phyloP scores from a whole-genome alignment of 805 yeast genomes.

The Jamesozyma lodderae region DNA sequence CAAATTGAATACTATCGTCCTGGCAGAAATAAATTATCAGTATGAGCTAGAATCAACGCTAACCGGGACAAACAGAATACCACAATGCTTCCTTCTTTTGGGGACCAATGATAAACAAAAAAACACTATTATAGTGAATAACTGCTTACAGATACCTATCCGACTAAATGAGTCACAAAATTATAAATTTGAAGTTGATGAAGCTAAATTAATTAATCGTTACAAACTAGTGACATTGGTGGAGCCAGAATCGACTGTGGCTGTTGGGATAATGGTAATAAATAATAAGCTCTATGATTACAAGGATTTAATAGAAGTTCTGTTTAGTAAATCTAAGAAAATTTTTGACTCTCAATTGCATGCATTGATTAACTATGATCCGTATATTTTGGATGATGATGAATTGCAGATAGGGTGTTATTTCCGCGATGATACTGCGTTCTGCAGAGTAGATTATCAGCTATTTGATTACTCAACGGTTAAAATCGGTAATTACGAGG shows the following conservation, averaged over 20 bases:
- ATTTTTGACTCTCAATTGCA: background rate
- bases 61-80: background rate
- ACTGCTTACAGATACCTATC: conserved; percentile 2
- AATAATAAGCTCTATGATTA: conserved; percentile 9
- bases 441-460: background rate
- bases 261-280: conserved; percentile 6
- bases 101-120: conserved; percentile 4
- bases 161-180: background rate
- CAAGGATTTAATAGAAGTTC: conserved; percentile 1
- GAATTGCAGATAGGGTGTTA: background rate
- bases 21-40: conserved; percentile 10
- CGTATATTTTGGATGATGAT: background rate
- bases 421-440: background rate
- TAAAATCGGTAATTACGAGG: too few species aligned
- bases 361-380: conserved; percentile 10
- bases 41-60: conserved; percentile 6
- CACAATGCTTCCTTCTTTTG: conserved; percentile 13
- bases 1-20: conserved; percentile 5
- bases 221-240: conserved; percentile 4
- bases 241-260: background rate
- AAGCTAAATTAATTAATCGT: conserved; percentile 5
- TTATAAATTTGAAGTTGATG: conserved; percentile 6
- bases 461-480: background rate
- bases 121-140: background rate
- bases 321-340: background rate